A percentile compares a stretch with the other conserved stretches of the same genome.
Evolutionary conservation across 495 filamentous ascomycete genomes (phyloP).

Genomic region (Letharia columbiana): DNA sequence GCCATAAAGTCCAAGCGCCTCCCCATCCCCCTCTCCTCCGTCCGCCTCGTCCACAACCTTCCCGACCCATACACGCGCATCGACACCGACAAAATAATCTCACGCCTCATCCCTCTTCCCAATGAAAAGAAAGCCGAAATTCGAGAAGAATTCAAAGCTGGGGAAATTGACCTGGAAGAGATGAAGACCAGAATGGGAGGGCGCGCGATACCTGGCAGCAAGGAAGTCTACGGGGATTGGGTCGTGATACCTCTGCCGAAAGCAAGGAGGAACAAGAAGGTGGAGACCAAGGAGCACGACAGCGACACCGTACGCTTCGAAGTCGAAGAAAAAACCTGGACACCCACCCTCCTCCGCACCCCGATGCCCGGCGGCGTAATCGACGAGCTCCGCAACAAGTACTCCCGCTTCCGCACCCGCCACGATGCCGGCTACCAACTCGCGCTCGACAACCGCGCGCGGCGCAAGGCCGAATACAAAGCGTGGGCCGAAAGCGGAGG

Average conservation of each 20-base stretch:
- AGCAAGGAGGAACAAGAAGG: conserved; percentile 30
- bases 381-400: conserved; percentile 83
- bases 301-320: conserved; percentile 67
- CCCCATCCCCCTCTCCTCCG: conserved; percentile 54
- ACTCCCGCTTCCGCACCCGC: conserved; percentile 69
- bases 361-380: conserved; percentile 76
- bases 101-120: conserved; percentile 42
- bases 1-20: conserved; percentile 10
- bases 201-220: conserved; percentile 35
- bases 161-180: neutral
- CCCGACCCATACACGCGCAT: conserved; percentile 51
- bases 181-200: conserved; percentile 21
- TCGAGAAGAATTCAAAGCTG: conserved; percentile 19
- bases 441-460: conserved; percentile 44
- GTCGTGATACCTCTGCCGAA: conserved; percentile 55
- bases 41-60: conserved; percentile 75
- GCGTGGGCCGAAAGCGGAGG: conserved; percentile 36
- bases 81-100: conserved; percentile 64
- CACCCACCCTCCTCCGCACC: conserved; percentile 59
- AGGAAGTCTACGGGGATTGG: conserved; percentile 23
- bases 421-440: conserved; percentile 63
- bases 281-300: conserved; percentile 39
- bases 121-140: conserved; percentile 23
- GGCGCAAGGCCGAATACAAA: conserved; percentile 40
- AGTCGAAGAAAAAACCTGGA: conserved; percentile 65